phyloP scores from a whole-genome alignment of 441 rosid species.

The Adansonia gregorii region DNA sequence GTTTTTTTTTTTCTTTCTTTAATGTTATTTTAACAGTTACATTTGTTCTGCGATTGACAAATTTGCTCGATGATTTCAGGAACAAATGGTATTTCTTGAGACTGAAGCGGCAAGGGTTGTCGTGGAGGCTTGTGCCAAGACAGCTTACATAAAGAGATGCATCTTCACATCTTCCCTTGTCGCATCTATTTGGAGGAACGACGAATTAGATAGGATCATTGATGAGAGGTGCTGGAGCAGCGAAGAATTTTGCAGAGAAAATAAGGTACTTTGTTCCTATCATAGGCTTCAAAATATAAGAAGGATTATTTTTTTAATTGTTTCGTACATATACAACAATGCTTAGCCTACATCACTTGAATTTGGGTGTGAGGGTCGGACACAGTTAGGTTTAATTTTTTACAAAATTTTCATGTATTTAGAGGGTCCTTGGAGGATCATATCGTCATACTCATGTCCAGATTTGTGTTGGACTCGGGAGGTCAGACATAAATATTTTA shows the following conservation, averaged over 20 bases:
- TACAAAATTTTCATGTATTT: no score
- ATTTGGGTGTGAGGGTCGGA: no score
- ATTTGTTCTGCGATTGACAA: not conserved
- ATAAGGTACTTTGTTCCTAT: constrained; percentile 33
- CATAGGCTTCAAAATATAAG: not conserved
- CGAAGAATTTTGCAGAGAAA: constrained; percentile 44
- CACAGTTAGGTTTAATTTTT: no score
- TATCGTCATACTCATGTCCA: no score
- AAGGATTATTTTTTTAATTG: no score
- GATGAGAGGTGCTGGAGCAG: constrained; percentile 46
- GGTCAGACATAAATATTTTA: no score
- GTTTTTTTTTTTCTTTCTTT: not conserved
- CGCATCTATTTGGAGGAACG: constrained; percentile 39
- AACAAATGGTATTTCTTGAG: constrained; percentile 44
- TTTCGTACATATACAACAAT: no score
- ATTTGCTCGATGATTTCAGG: constrained; percentile 29
- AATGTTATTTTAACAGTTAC: not conserved
- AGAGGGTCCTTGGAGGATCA: no score
- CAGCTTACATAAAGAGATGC: constrained; percentile 43
- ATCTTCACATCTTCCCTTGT: constrained; percentile 48
- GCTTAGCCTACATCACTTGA: no score
- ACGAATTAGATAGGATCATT: constrained; percentile 10
- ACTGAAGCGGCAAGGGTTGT: constrained; percentile 42
- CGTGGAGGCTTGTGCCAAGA: constrained; percentile 43
- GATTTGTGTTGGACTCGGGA: no score